Evolutionary conservation across 345 rosid genomes (phyloP), one percentile per base, ranked within the genome.

Genomic region (Dimocarpus longan): DNA sequence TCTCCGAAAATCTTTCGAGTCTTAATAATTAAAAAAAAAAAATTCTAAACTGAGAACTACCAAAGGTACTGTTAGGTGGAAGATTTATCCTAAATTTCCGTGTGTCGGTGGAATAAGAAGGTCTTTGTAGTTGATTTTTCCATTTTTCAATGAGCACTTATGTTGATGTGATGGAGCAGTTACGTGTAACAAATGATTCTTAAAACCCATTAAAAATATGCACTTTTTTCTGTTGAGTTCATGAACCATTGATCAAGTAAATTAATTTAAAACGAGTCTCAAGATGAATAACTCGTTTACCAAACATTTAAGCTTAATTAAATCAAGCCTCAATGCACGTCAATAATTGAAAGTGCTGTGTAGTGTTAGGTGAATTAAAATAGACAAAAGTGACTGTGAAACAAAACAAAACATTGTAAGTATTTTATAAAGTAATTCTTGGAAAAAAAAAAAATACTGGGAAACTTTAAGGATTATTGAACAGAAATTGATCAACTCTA

Each of bases 71-170:
- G 37, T 32, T 32, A 32, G 71, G 46, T 66, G 37, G 54, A 60
- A 44, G 46, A 6, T 66, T 37, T 40, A 5, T 5, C 4, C 8
- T 19, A 19, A 19, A 48, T 26, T 63, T 64, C 67, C 0, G 3
- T 19, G 32, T 65, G 71, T 75, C 64, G 71, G 71, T 65, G 78
- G 78, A 63, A 46, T 56, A 6, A 28, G 10, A 63, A 50, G 43
- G 46, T 50, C 22, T 42, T 62, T 26, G 8, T 24, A 8, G 18
- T 74, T 42, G 57, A 42, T 32, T 16, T 74, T 50, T 63, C 70
- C 19, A 46, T 18, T 11, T 18, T 28, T 28, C 60, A 64, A 26
- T 8, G 6, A 46, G 78, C 70, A 46, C 70, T 66, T 46, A 9
- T 64, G 26, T 65, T 75, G 24, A 16, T 46, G 54, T 43, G 37